Evolutionary conservation across 257 asterid genomes (phyloP), one percentile per base, ranked within the genome.

Genomic region (Ajuga chamaepitys): DNA sequence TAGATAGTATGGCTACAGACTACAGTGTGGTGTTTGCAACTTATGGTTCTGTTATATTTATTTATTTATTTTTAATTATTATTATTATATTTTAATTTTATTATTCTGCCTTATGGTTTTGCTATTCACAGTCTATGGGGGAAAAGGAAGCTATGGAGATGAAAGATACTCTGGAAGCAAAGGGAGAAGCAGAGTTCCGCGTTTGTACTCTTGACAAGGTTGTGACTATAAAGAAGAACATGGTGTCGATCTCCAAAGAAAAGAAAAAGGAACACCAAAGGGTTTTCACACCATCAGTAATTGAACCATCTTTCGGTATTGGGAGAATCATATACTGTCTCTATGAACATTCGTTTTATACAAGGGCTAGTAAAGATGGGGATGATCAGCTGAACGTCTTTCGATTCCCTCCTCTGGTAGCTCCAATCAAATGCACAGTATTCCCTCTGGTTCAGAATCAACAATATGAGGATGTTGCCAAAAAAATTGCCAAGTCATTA

Each of bases 371-470:
- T 72, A 84, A 74, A 79, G 91, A 77, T 32, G 95, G 96, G 37
- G 94, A 91, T 40, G 96, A 91, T 38, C 96, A 83, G 70, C 70
- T 82, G 75, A 88, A 91, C 28, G 95, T 91, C 61, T 86, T 91
- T 77, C 67, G 89, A 9, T 91, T 91, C 74, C 94, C 94, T 54
- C 87, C 95, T 1, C 75, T 80, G 5, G 91, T 91, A 40, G 96
- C 96, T 50, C 96, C 98, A 9, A 88, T 91, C 80, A 91, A 88
- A 57, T 91, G 98, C 74, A 84, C 98, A 0, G 95, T 91, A 42
- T 91, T 91, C 64, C 98, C 98, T 62, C 84, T 91, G 41, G 98
- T 88, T 71, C 96, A 88, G 64, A 91, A 88, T 57, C 74, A 88
- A 64, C 80, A 91, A 24, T 88, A 76, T 20, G 94, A 88, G 71